Evolutionary conservation across 140 eudicot species (phyloP), one percentile per base, ranked within the genome.

Genomic region (Erigeron philadelphicus): DNA sequence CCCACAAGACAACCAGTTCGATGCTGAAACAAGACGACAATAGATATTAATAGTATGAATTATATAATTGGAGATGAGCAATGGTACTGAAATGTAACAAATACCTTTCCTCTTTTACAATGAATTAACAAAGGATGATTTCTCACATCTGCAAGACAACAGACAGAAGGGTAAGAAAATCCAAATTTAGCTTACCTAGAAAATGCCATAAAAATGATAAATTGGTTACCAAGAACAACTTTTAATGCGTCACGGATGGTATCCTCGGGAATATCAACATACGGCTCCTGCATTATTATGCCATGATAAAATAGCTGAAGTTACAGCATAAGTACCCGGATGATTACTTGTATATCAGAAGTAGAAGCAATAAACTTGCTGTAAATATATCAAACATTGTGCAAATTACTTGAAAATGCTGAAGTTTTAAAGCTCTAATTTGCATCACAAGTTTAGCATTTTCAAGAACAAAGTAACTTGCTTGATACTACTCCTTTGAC

Each of bases 51-150:
- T 41, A 11, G 43, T 19, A 43, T n/a, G 15, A 68, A 6, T 40
- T 10, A 7, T 10, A 7, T 45, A 58, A 12, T 2, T 8, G 44
- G 13, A 63, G 1, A 59, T 49, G 8, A 21, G 44, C 44, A 49
- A 15, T 53, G 3, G 46, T 45, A 2, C 8, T 31, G 38, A 31
- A 19, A 9, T 3, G 40, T n/a, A 6, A 48, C 59, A 31, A 61
- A 15, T 66, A 88, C 97, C 95, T 90, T 90, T 74, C 97, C 96
- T 80, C 97, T 75, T 82, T 91, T 91, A 84, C 97, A 91, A 56
- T 91, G 97, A 70, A 91, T 88, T 72, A 91, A 78, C 58, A 88
- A 58, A 2, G 97, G 97, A 68, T 86, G 95, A 61, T 89, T 89
- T 74, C 88, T 82, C 19, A 64, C 82, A 78, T 89, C 96, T 89